Evolutionary conservation across 768 basidiomycete genomes (phyloP), one percentile per base, ranked within the genome.

Genomic region (Ramaria sp.): DNA sequence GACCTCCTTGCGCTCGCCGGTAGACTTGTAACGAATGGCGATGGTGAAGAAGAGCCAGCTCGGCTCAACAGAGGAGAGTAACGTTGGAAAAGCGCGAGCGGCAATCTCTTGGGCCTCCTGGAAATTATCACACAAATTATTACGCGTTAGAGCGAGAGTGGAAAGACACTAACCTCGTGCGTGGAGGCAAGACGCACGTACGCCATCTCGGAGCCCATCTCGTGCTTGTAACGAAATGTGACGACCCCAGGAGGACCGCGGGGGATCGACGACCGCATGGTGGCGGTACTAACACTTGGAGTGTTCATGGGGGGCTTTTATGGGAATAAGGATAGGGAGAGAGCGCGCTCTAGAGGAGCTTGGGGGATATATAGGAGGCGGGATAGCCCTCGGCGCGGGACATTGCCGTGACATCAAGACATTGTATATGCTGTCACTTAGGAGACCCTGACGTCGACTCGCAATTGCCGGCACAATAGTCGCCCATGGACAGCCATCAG

Each of bases 31-130:
- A 33, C 55, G 55, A 37, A 57, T 34, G 19, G 55, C 33, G 27
- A 57, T 57, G 48, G 55, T 48, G 38, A 57, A 57, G 15, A 42
- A 20, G 39, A 57, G 45, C 55, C 55, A 57, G 27, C 42, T 24
- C 15, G 55, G 55, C 13, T 57, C 55, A 20, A 57, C 55, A 20
- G 19, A 30, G 20, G 24, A 20, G 20, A 57, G 45, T 33, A 41
- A n/a, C 10, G 17, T n/a, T 34, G 46, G 46, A 17, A 57, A 50
- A 6, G 55, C 27, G 20, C 46, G 45, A 27, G 42, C 24, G 10
- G 55, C 55, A 37, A 39, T 24, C 46, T 12, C 24, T 37, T 47
- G 55, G 22, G 55, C 55, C 48, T 57, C 55, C 55, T 57, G 19
- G 27, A 47, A 19, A 50, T 20, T 20, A 17, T n/a, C 33, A 33